These are phyloP conservation scores for Apophysomyces sp. DNA, from an alignment of 371 early-diverging fungal species.

Conservation along the genomic window DNA sequence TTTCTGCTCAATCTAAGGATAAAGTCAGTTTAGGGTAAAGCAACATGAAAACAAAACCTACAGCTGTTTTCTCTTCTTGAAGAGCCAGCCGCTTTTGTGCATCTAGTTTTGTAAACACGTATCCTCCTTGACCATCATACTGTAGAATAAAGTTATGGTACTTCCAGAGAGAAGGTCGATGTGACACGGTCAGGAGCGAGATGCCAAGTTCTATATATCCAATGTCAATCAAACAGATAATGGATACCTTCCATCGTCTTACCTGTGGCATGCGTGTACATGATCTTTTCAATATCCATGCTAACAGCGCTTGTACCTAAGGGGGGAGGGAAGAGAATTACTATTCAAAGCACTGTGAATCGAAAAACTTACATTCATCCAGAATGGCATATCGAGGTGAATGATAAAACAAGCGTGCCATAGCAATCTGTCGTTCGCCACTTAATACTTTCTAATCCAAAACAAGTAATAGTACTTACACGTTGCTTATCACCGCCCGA, in stretches of 20 bases:
- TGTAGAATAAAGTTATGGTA: constrained; percentile 85
- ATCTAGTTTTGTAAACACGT: constrained; percentile 84
- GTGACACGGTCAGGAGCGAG: constrained; percentile 86
- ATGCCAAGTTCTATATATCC: constrained; percentile 66
- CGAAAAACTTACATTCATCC: constrained; percentile 71
- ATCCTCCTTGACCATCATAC: constrained; percentile 90
- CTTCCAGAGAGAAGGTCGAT: constrained; percentile 85
- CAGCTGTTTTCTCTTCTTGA: constrained; percentile 67
- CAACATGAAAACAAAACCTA: constrained; percentile 21
- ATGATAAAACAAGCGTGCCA: constrained; percentile 92
- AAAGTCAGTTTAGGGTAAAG: neutral
- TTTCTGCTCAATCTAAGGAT: constrained; percentile 63
- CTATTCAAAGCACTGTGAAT: neutral
- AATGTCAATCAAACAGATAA: neutral
- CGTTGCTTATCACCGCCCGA: constrained; percentile 89
- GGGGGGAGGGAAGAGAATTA: neutral
- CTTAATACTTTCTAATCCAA: neutral
- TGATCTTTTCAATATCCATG: constrained; percentile 86
- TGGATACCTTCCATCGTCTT: constrained; percentile 1
- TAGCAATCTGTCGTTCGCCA: constrained; percentile 56
- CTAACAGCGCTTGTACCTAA: constrained; percentile 80
- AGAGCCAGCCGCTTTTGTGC: constrained; percentile 84
- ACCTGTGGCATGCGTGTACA: constrained; percentile 87
- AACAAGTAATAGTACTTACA: constrained; percentile 33
- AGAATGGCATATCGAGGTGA: constrained; percentile 88